These are phyloP conservation scores for Cajanus cajan DNA, from an alignment of 306 rosid genomes.

Conservation along the genomic window DNA sequence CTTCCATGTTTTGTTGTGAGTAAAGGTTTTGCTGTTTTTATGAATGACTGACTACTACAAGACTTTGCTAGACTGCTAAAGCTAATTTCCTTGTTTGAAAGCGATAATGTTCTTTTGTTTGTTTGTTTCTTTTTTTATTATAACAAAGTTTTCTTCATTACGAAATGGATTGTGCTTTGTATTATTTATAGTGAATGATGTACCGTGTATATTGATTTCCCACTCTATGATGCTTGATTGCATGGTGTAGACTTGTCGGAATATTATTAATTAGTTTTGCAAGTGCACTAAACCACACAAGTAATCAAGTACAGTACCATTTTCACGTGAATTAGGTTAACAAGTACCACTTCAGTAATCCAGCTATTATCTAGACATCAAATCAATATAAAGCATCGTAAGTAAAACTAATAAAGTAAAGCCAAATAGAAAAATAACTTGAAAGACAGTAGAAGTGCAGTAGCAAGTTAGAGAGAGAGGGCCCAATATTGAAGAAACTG, in stretches of 20 bases:
- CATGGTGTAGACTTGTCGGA: not conserved
- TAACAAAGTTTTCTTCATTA: not conserved
- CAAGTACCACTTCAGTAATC: not conserved
- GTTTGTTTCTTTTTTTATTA: not conserved
- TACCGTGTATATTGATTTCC: not conserved
- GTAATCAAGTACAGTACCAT: not conserved
- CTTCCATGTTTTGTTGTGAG: not conserved
- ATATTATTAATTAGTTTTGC: not conserved
- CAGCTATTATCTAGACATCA: no score
- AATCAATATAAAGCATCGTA: not conserved
- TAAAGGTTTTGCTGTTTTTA: not conserved
- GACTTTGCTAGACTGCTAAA: constrained; percentile 1
- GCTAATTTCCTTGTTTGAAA: not conserved
- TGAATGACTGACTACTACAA: not conserved
- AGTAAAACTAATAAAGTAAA: not conserved
- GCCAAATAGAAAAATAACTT: not conserved
- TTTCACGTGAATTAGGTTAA: not conserved
- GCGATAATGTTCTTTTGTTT: not conserved
- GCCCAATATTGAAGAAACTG: not conserved
- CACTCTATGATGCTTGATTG: not conserved
- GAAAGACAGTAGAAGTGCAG: not conserved
- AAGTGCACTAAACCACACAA: no score
- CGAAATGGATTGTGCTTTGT: not conserved
- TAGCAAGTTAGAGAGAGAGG: not conserved
- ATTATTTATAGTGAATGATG: not conserved